phyloP scores from a whole-genome alignment of 2,329 filamentous ascomycete species.

The Monilinia fructicola region DNA sequence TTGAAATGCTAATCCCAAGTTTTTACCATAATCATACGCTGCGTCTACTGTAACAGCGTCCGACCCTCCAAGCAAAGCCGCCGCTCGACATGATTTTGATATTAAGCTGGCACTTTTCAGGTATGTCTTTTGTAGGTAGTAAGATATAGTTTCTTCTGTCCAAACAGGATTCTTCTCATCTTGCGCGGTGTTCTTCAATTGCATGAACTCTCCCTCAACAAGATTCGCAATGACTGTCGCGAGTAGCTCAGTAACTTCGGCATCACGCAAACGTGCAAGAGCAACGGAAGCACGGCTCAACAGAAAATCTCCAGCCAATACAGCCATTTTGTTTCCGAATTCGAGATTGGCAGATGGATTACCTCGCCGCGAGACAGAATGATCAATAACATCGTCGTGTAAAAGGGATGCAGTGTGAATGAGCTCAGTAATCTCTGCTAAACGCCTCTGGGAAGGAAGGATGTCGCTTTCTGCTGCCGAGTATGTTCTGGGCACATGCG shows the following conservation, averaged over 20 bases:
- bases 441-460: slow-evolving; percentile 84
- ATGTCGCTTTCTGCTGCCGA: slow-evolving; percentile 60
- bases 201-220: slow-evolving; percentile 99
- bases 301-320: slow-evolving; percentile 94
- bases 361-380: slow-evolving; percentile 80
- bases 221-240: slow-evolving; percentile 97
- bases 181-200: slow-evolving; percentile 90
- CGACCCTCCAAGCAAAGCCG: slow-evolving; percentile 79
- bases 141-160: slow-evolving; percentile 84
- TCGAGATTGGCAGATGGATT: slow-evolving; percentile 87
- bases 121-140: slow-evolving; percentile 98
- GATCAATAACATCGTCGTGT: slow-evolving; percentile 97
- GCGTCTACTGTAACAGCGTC: slow-evolving; percentile 80
- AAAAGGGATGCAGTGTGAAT: slow-evolving; percentile 96
- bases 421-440: slow-evolving; percentile 95
- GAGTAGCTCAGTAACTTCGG: slow-evolving; percentile 90
- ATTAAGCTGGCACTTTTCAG: slow-evolving; percentile 95
- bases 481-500: slow-evolving; percentile 39
- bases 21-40: slow-evolving; percentile 89
- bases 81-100: slow-evolving; percentile 89
- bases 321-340: slow-evolving; percentile 99
- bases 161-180: slow-evolving; percentile 83
- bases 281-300: slow-evolving; percentile 91
- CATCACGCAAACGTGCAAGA: slow-evolving; percentile 82
- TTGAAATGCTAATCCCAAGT: slow-evolving; percentile 92